Evolutionary conservation across 116 monocot genomes (phyloP).

Genomic region (Dioscorea cayenensis): DNA sequence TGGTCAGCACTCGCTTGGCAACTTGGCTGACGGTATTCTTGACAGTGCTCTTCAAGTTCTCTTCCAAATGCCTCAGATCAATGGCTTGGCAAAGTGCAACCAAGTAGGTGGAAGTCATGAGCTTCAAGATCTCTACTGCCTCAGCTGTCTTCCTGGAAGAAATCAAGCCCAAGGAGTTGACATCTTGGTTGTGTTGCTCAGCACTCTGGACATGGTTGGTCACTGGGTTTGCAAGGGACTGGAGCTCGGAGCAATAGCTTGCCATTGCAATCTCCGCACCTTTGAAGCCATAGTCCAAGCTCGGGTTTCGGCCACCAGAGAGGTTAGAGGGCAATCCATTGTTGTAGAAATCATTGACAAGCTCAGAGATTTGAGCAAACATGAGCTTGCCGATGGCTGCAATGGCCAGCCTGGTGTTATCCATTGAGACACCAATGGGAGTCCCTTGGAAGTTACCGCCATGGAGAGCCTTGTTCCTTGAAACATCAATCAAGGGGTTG

Average conservation of each 20-base stretch:
- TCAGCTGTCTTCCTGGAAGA: slow-evolving; percentile 84
- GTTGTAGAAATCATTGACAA: slow-evolving; percentile 94
- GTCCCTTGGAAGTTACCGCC: slow-evolving; percentile 95
- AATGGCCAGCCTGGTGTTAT: slow-evolving; percentile 75
- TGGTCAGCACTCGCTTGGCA: slow-evolving; percentile 53
- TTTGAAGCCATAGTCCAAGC: slow-evolving; percentile 85
- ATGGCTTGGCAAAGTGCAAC: slow-evolving; percentile 73
- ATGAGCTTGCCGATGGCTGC: slow-evolving; percentile 95
- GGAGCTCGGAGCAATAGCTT: slow-evolving; percentile 84
- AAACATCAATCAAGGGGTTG: slow-evolving; percentile 80
- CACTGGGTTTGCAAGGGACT: slow-evolving; percentile 71
- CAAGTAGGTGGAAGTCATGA: slow-evolving; percentile 73
- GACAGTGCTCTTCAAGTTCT: slow-evolving; percentile 50
- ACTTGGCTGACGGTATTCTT: slow-evolving; percentile 53
- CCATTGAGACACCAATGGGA: slow-evolving; percentile 93
- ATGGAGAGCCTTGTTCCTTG: slow-evolving; percentile 65
- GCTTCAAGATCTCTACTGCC: slow-evolving; percentile 78
- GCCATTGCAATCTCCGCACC: slow-evolving; percentile 94
- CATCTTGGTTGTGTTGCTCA: slow-evolving; percentile 95
- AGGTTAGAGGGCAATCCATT: slow-evolving; percentile 85
- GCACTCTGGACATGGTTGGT: slow-evolving; percentile 93
- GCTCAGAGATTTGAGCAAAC: slow-evolving; percentile 91
- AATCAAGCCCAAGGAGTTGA: slow-evolving; percentile 85
- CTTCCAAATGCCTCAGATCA: slow-evolving; percentile 65
- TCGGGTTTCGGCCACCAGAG: slow-evolving; percentile 56